A percentile compares a stretch with the other conserved stretches of the same genome.
These are phyloP conservation scores for Teunomyces stri DNA, from an alignment of 805 yeast species.

Conservation along the genomic window DNA sequence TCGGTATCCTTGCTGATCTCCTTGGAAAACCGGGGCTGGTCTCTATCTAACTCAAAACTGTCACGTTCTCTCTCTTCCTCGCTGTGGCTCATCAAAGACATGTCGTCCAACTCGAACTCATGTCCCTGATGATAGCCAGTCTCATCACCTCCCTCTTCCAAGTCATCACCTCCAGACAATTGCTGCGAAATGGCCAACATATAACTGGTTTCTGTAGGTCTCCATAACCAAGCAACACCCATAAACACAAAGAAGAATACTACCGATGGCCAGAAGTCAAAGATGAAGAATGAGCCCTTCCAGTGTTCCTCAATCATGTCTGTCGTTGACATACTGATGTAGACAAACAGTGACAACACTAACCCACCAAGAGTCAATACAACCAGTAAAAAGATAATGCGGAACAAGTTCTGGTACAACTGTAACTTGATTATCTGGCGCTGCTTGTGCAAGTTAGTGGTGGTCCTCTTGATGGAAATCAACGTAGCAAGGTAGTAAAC, in stretches of 20 bases:
- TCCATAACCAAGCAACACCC: constrained; percentile 87
- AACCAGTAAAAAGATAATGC: constrained; percentile 70
- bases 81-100: constrained; percentile 51
- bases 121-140: constrained; percentile 31
- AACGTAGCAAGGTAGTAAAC: constrained; percentile 74
- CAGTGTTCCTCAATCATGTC: constrained; percentile 84
- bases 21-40: constrained; percentile 11
- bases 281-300: constrained; percentile 84
- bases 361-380: constrained; percentile 69
- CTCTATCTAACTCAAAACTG: constrained; percentile 36
- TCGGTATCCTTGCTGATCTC: constrained; percentile 5
- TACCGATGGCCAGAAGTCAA: constrained; percentile 94
- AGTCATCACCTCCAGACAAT: constrained; percentile 52
- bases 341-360: constrained; percentile 63
- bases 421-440: constrained; percentile 88
- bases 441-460: constrained; percentile 70
- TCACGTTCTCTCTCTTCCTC: constrained; percentile 36
- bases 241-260: constrained; percentile 82
- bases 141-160: constrained; percentile 52
- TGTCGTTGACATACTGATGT: constrained; percentile 69
- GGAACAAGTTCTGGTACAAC: constrained; percentile 78
- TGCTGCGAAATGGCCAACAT: constrained; percentile 94
- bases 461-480: constrained; percentile 70
- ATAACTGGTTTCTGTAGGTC: constrained; percentile 94
- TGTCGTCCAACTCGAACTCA: constrained; percentile 59